Conservation (phyloP, 495 filamentous ascomycete species). For the Chaetomium cochliodes region DNA sequence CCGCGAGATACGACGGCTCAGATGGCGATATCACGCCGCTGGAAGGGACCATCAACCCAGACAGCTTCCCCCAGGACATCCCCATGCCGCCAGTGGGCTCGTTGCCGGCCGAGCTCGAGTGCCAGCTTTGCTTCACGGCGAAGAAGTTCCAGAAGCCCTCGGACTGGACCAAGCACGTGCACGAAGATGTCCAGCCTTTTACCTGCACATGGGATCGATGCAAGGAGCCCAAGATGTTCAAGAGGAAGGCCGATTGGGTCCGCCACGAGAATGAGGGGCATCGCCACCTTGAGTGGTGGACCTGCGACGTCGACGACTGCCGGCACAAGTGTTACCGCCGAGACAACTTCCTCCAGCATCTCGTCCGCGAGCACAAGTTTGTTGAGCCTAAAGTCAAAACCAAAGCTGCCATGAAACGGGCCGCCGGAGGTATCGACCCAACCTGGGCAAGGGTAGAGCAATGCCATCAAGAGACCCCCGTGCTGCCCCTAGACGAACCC, state of each 20-base stretch:
- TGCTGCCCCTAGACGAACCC: conserved; percentile 69
- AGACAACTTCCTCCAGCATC: conserved; percentile 93
- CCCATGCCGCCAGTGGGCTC: conserved; percentile 75
- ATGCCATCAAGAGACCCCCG: conserved; percentile 69
- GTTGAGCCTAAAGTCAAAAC: conserved; percentile 70
- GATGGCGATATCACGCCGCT: conserved; percentile 63
- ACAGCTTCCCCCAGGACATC: conserved; percentile 74
- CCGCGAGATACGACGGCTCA: conserved; percentile 51
- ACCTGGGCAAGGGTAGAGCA: conserved; percentile 77
- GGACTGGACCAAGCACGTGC: conserved; percentile 97
- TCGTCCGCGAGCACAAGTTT: conserved; percentile 90
- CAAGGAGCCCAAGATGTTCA: conserved; percentile 89
- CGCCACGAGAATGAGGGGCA: conserved; percentile 93
- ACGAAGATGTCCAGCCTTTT: conserved; percentile 93
- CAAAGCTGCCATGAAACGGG: conserved; percentile 55
- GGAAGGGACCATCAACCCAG: conserved; percentile 65
- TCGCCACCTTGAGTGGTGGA: conserved; percentile 91
- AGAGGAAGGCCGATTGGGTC: conserved; percentile 97
- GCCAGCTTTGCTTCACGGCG: conserved; percentile 82
- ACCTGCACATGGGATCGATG: conserved; percentile 89
- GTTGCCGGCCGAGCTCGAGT: conserved; percentile 90
- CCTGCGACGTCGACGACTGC: conserved; percentile 78
- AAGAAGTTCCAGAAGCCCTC: conserved; percentile 94
- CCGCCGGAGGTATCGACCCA: conserved; percentile 52
- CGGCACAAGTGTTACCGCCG: conserved; percentile 83